These are phyloP conservation scores for Cladobotryum protrusum DNA, from an alignment of 2,329 filamentous ascomycete species.

Conservation along the genomic window DNA sequence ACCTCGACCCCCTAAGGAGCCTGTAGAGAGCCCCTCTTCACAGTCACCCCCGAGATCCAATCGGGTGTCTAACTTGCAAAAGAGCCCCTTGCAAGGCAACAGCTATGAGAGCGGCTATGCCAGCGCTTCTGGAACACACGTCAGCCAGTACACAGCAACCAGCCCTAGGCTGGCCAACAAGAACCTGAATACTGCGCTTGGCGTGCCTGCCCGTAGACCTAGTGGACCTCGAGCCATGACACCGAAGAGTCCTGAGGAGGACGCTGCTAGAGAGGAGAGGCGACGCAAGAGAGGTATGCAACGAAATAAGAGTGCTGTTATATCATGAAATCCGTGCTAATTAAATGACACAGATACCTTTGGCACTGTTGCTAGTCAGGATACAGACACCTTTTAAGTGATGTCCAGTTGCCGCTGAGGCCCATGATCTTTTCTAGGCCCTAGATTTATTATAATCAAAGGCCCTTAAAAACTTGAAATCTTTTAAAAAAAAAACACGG, in stretches of 20 bases:
- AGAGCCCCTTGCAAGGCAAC: constrained; percentile 51
- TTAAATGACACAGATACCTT: constrained; percentile 25
- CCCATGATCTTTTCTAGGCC: background rate
- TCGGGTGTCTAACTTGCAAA: constrained; percentile 46
- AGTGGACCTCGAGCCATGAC: constrained; percentile 58
- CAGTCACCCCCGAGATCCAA: constrained; percentile 42
- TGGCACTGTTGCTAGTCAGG: constrained; percentile 27
- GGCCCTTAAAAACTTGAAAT: background rate
- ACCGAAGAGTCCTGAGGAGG: constrained; percentile 45
- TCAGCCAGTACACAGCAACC: constrained; percentile 48
- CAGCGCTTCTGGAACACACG: constrained; percentile 39
- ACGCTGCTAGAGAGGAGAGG: constrained; percentile 40
- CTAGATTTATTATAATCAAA: background rate
- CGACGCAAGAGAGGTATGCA: constrained; percentile 52
- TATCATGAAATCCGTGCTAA: background rate
- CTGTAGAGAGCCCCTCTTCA: constrained; percentile 38
- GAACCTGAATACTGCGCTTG: constrained; percentile 49
- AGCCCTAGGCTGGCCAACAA: constrained; percentile 53
- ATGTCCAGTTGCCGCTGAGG: constrained; percentile 6
- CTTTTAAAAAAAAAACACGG: background rate
- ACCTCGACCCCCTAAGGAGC: constrained; percentile 58
- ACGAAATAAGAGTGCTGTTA: background rate
- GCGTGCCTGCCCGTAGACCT: constrained; percentile 46
- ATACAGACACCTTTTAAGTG: constrained; percentile 32
- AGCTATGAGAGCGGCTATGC: constrained; percentile 50